Evolutionary conservation across 495 filamentous ascomycete genomes (phyloP), one percentile per base, ranked within the genome.

Genomic region (Jackrogersella multiformis): DNA sequence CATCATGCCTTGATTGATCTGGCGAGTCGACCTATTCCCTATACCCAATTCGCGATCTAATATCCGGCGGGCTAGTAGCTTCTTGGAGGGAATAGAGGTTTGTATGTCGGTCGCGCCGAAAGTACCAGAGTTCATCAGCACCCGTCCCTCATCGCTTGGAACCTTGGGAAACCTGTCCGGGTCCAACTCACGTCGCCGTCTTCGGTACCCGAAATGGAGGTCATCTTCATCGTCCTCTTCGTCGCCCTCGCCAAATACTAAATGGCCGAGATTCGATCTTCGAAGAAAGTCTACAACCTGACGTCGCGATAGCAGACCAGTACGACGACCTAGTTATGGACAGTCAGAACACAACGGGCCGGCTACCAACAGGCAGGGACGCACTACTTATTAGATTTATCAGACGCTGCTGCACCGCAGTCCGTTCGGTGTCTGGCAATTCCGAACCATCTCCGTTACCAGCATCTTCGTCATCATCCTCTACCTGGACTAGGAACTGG

Each of bases 1-100:
- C 73, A 96, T 88, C 12, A 90, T 74, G 45, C 84, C 83, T 39
- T 88, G 83, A 16, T 85, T 83, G 51, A 83, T 80, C 63, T 78
- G 85, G 45, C 82, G 84, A 6, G 80, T 78, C 13, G 84, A 80
- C 15, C 77, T 71, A 32, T 80, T 74, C 39, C 85, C 85, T 34
- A 88, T 63, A 0, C 93, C 94, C 18, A 97, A 74, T 76, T 97
- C 94, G 45, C 95, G 85, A 73, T 90, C 88, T 56, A 97, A 85
- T 12, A 97, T 76, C 23, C 87, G 85, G 30, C 82, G 82, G 12
- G 90, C 84, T 10, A 96, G 74, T 13, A 71, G 82, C 62, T 85
- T 86, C 73, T 88, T 89, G 36, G 85, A 80, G 56, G 80, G 85
- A 74, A 75, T 41, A 71, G 85, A 65, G 81, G 84, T 74, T 18